Evolutionary conservation across 106 monocot genomes (phyloP).

Genomic region (Allium sativum): DNA sequence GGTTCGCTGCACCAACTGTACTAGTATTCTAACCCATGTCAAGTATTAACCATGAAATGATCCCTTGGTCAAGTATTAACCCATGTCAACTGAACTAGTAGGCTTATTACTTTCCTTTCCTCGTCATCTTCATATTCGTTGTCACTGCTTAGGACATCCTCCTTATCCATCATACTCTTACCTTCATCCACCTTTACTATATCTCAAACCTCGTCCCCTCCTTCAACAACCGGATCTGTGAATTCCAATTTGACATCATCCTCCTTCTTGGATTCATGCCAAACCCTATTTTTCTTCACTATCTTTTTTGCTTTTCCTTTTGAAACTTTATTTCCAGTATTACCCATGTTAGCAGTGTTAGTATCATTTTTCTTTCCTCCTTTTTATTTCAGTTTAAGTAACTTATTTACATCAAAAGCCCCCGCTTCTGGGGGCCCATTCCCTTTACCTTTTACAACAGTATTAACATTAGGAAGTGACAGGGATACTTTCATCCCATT

Average conservation of each 20-base stretch:
- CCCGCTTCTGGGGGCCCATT: slow-evolving; percentile 36
- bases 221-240: slow-evolving; percentile 68
- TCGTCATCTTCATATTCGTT: slow-evolving; percentile 73
- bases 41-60: too few relatives aligned
- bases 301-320: slow-evolving; percentile 55
- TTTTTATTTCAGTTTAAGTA: slow-evolving; percentile 64
- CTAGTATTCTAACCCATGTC: too few relatives aligned
- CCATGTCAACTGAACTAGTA: too few relatives aligned
- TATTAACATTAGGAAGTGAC: slow-evolving; percentile 8
- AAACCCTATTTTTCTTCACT: slow-evolving; percentile 85
- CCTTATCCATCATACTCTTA: slow-evolving; percentile 98
- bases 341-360: neutral
- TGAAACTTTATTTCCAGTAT: slow-evolving; percentile 1
- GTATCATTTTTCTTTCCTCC: slow-evolving; percentile 50
- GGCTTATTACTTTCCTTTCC: slow-evolving; percentile 32
- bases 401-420: slow-evolving; percentile 94
- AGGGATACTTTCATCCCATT: slow-evolving; percentile 17
- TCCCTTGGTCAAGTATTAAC: too few relatives aligned
- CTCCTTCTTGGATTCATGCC: slow-evolving; percentile 58
- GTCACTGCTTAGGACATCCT: slow-evolving; percentile 68
- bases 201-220: slow-evolving; percentile 55
- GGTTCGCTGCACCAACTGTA: too few relatives aligned
- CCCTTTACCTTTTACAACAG: slow-evolving; percentile 53
- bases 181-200: slow-evolving; percentile 52
- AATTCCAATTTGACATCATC: slow-evolving; percentile 71